phyloP scores from a whole-genome alignment of 306 rosid species.

The Cicer arietinum region DNA sequence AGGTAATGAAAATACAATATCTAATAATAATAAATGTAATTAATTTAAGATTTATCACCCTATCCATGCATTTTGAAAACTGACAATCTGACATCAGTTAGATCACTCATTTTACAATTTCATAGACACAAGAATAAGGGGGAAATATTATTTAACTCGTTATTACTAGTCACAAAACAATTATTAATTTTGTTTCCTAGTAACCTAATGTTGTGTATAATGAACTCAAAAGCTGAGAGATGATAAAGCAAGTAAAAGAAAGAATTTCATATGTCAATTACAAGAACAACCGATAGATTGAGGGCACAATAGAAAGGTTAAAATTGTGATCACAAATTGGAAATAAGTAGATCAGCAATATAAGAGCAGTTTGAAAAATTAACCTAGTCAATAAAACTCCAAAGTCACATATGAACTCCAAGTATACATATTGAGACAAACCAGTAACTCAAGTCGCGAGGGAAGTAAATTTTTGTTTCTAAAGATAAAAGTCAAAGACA shows the following conservation, averaged over 20 bases:
- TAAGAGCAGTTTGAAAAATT: conserved; percentile 26
- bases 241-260: conserved; percentile 33
- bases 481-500: background rate
- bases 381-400: background rate
- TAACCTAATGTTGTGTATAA: background rate
- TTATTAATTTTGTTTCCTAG: no score
- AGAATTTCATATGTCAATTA: conserved; percentile 15
- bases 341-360: conserved; percentile 13
- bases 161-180: no score
- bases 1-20: no score
- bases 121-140: no score
- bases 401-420: background rate
- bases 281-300: conserved; percentile 7
- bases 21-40: no score
- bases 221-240: background rate
- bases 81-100: no score
- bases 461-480: background rate
- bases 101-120: no score
- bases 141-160: no score
- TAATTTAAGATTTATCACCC: no score
- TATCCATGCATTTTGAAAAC: no score
- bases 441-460: background rate
- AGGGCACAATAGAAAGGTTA: conserved; percentile 11
- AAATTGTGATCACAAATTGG: conserved; percentile 10
- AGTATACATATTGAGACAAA: background rate